Evolutionary conservation across 805 yeast species (phyloP).

Genomic region (Saccharomycopsis javanensis): DNA sequence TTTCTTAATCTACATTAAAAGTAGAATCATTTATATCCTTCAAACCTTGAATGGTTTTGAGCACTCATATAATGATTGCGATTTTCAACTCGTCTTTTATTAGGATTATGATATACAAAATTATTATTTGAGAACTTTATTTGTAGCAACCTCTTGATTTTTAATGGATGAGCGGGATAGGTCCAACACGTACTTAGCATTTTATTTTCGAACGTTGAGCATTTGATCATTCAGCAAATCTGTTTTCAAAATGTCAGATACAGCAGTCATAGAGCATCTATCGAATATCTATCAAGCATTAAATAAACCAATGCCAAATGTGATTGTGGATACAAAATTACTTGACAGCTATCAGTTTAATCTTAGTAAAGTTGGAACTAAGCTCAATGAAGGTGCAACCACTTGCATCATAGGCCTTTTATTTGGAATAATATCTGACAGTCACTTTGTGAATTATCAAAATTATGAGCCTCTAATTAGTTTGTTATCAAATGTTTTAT

Average conservation of each 20-base stretch:
- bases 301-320: background rate
- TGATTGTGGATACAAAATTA: background rate
- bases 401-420: background rate
- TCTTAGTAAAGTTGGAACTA: background rate
- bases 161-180: no score
- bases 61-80: no score
- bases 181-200: no score
- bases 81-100: no score
- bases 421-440: background rate
- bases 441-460: background rate
- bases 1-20: no score
- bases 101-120: no score
- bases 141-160: no score
- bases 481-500: background rate
- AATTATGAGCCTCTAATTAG: background rate
- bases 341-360: background rate
- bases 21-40: no score
- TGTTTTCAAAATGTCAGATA: background rate
- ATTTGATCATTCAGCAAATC: no score
- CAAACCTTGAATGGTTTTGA: no score
- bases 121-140: no score
- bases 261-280: background rate
- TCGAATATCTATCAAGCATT: background rate
- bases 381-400: background rate
- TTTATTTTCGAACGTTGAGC: no score